A percentile compares a stretch with the other conserved stretches of the same genome.
These are phyloP conservation scores for Cicer arietinum DNA, from an alignment of 306 rosid species.

Conservation along the genomic window DNA sequence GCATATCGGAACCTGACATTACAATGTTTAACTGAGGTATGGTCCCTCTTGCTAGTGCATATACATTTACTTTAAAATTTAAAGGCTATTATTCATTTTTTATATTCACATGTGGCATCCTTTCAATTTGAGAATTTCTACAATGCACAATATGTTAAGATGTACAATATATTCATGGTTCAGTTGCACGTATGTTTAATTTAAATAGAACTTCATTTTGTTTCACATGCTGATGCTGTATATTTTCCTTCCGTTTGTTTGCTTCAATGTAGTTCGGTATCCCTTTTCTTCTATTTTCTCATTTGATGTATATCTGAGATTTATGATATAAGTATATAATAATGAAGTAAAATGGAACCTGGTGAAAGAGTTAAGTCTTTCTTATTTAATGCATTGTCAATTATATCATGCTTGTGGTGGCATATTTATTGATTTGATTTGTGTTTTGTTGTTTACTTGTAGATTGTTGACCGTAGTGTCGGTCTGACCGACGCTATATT, in stretches of 20 bases:
- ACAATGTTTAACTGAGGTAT: conserved; percentile 93
- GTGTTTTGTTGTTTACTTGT: too few species aligned
- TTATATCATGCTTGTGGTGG: too few species aligned
- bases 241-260: background rate
- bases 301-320: too few species aligned
- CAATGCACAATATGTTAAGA: conserved; percentile 77
- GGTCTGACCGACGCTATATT: too few species aligned
- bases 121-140: conserved; percentile 81
- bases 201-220: background rate
- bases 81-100: conserved; percentile 22
- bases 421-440: too few species aligned
- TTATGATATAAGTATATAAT: too few species aligned
- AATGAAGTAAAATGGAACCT: too few species aligned
- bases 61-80: conserved; percentile 6
- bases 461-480: too few species aligned
- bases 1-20: conserved; percentile 87
- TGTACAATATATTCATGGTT: conserved; percentile 87
- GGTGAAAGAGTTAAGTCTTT: too few species aligned
- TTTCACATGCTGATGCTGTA: background rate
- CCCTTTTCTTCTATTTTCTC: background rate
- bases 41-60: conserved; percentile 12
- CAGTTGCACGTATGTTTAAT: conserved; percentile 78
- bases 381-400: too few species aligned
- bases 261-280: background rate
- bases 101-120: conserved; percentile 75